A percentile compares a stretch with the other conserved stretches of the same genome.
These are phyloP conservation scores for Trametes pubescens DNA, from an alignment of 1,284 basidiomycete species.

Conservation along the genomic window DNA sequence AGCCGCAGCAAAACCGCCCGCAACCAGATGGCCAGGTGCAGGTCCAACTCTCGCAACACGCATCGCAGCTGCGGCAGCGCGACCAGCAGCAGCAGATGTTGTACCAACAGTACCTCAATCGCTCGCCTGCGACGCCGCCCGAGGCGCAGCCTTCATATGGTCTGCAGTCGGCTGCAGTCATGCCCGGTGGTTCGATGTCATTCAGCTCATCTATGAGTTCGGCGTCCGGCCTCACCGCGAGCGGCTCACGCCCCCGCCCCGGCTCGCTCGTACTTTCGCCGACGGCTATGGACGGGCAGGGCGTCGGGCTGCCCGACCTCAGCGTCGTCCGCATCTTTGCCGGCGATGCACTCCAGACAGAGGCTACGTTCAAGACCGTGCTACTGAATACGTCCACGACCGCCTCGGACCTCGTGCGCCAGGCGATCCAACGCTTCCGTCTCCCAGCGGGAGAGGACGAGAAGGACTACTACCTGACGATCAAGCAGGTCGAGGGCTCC, in stretches of 20 bases:
- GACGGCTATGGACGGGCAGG: conserved; percentile 63
- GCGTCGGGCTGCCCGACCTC: conserved; percentile 80
- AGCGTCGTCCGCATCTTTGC: conserved; percentile 97
- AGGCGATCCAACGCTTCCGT: conserved; percentile 94
- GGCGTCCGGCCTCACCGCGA: conserved; percentile 53
- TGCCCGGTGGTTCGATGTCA: conserved; percentile 56
- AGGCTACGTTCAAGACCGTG: conserved; percentile 98
- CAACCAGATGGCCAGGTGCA: conserved; percentile 20
- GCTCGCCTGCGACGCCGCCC: conserved; percentile 78
- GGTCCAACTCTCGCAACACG: conserved; percentile 49
- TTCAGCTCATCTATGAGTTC: conserved; percentile 49
- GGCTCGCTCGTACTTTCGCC: conserved; percentile 78
- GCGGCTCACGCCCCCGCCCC: conserved; percentile 61
- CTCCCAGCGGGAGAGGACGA: conserved; percentile 71
- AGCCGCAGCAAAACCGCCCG: conserved; percentile 24
- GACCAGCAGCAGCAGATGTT: conserved; percentile 90
- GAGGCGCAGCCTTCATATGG: conserved; percentile 77
- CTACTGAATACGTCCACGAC: conserved; percentile 89
- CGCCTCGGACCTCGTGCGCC: conserved; percentile 84
- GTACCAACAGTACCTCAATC: conserved; percentile 88
- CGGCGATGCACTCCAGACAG: conserved; percentile 86
- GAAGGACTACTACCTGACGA: conserved; percentile 86
- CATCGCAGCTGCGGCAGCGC: conserved; percentile 80
- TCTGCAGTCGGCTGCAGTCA: conserved; percentile 66
- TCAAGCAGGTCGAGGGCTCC: conserved; percentile 91